Conservation (phyloP, 1,284 basidiomycete genomes). For the Cutaneotrichosporon cutaneum region DNA sequence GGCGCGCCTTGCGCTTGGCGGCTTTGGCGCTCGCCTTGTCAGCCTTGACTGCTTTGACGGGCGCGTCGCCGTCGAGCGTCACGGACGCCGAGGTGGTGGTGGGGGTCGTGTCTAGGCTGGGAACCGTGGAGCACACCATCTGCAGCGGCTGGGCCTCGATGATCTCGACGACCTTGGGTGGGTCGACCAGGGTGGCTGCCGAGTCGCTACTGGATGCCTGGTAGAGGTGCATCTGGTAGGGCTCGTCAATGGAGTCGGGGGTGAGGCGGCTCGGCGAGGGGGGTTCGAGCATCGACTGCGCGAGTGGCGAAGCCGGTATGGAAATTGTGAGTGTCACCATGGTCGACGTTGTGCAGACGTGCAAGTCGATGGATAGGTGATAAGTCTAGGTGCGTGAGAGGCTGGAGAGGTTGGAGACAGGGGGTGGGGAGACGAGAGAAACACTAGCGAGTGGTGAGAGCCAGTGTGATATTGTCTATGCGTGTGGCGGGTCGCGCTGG, state of each 20-base stretch:
- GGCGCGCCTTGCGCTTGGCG: constrained; percentile 13
- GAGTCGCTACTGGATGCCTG: neutral
- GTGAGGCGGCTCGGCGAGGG: neutral
- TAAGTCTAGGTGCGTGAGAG: too few relatives aligned
- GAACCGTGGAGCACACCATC: neutral
- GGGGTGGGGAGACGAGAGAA: too few relatives aligned
- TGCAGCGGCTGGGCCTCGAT: neutral
- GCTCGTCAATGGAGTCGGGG: neutral
- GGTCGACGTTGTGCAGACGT: too few relatives aligned
- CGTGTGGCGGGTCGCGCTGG: too few relatives aligned
- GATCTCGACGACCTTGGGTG: neutral
- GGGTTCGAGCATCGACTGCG: neutral
- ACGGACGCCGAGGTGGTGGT: neutral
- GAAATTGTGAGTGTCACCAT: neutral
- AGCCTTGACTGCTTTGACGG: constrained; percentile 41
- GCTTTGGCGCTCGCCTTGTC: constrained; percentile 54
- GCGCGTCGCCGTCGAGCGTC: neutral
- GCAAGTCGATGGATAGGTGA: too few relatives aligned
- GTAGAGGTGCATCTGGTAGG: neutral
- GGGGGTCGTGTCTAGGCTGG: neutral
- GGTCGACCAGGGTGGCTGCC: neutral
- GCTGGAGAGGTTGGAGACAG: too few relatives aligned
- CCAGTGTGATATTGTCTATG: too few relatives aligned
- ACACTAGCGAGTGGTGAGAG: too few relatives aligned
- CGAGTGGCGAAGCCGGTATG: neutral